These are phyloP conservation scores for Pyrus hybrid DNA, from an alignment of 331 rosid genomes.

Conservation along the genomic window DNA sequence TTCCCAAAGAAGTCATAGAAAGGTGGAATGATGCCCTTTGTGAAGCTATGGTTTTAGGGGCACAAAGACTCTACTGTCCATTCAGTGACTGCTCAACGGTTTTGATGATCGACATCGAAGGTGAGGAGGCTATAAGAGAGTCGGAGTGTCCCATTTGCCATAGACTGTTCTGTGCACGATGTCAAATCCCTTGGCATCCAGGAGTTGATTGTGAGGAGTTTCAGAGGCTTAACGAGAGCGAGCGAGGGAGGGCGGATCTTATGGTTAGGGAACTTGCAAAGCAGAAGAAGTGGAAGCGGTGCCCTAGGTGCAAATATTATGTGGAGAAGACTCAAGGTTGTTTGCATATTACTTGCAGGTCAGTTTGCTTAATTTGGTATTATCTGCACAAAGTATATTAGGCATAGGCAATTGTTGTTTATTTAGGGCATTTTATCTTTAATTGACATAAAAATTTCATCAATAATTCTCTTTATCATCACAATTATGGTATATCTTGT, in stretches of 20 bases:
- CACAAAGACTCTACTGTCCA: conserved; percentile 43
- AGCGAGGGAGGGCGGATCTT: conserved; percentile 39
- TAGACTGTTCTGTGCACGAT: conserved; percentile 58
- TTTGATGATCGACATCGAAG: conserved; percentile 30
- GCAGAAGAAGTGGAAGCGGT: conserved; percentile 49
- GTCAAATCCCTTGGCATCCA: conserved; percentile 54
- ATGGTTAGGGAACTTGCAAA: conserved; percentile 37
- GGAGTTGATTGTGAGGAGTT: conserved; percentile 45
- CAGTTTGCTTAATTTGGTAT: neutral
- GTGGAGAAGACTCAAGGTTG: conserved; percentile 58
- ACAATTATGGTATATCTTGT: too few species aligned
- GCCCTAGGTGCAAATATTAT: conserved; percentile 44
- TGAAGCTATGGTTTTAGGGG: conserved; percentile 16
- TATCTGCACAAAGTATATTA: too few species aligned
- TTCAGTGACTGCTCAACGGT: conserved; percentile 51
- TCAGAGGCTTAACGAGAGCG: conserved; percentile 27
- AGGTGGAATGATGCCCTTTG: conserved; percentile 47
- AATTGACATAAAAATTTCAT: too few species aligned
- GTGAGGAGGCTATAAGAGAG: conserved; percentile 1
- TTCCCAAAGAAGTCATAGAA: conserved; percentile 39
- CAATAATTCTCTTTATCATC: too few species aligned
- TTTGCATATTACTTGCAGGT: conserved; percentile 65
- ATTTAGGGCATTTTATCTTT: too few species aligned
- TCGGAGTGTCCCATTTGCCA: conserved; percentile 63
- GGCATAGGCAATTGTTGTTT: too few species aligned